Percentiles rank a stretch among this genome's conserved stretches.
Evolutionary conservation across 129 eudicot species (phyloP).

Genomic region (Silybum marianum): DNA sequence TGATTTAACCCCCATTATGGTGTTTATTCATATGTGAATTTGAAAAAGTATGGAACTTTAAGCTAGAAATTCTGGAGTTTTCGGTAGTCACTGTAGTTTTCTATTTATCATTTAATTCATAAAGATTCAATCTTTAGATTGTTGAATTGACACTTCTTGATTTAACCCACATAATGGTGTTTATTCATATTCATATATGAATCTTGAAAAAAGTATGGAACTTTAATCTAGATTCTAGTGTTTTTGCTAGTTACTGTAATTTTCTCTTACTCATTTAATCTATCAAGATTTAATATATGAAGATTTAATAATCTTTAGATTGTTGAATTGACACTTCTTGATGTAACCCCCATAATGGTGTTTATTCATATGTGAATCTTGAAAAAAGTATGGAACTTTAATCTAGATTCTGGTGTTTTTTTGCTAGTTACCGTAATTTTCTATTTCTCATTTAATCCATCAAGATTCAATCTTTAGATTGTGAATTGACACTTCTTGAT

Average conservation of each 20-base stretch:
- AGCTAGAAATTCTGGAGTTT: background rate
- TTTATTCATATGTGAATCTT: background rate
- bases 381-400: slow-evolving; percentile 13
- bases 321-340: slow-evolving; percentile 1
- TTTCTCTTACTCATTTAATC: background rate
- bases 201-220: slow-evolving; percentile 6
- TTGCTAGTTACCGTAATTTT: background rate
- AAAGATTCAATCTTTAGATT: slow-evolving; percentile 17
- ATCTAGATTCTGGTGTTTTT: background rate
- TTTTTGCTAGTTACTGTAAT: background rate
- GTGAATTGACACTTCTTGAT: background rate
- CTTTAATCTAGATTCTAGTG: background rate
- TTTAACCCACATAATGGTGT: slow-evolving; percentile 2
- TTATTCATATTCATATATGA: background rate
- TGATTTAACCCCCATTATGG: background rate
- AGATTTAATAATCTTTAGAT: slow-evolving; percentile 14
- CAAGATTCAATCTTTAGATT: slow-evolving; percentile 18
- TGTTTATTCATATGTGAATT: slow-evolving; percentile 10
- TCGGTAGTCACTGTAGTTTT: background rate
- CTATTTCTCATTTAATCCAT: background rate
- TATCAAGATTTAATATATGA: slow-evolving; percentile 4
- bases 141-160: background rate
- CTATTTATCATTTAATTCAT: background rate
- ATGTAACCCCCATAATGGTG: slow-evolving; percentile 3
- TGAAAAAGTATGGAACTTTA: slow-evolving; percentile 11